A percentile compares a stretch with the other conserved stretches of the same genome.
Evolutionary conservation across 495 filamentous ascomycete species (phyloP).

Genomic region (Aspergillus coremiiformis): DNA sequence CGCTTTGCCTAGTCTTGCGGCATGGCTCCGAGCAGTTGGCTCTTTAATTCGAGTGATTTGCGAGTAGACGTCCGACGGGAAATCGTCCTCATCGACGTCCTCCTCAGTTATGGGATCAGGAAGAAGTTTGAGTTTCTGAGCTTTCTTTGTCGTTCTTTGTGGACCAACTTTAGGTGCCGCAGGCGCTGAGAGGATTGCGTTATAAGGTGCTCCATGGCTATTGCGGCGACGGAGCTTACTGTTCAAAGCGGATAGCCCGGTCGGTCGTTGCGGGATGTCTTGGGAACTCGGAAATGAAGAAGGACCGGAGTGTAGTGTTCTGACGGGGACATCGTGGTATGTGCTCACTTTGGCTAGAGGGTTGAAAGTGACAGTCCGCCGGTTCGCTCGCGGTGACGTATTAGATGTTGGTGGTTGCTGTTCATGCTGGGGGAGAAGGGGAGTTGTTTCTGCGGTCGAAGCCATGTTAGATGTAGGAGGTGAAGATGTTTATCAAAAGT

Average conservation of each 20-base stretch:
- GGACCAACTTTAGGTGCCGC: slow-evolving; percentile 77
- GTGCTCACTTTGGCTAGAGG: slow-evolving; percentile 55
- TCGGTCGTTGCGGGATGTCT: slow-evolving; percentile 24
- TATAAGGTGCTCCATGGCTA: slow-evolving; percentile 62
- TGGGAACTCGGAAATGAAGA: slow-evolving; percentile 31
- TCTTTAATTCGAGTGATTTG: slow-evolving; percentile 96
- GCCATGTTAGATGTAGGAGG: slow-evolving; percentile 23
- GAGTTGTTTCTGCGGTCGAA: slow-evolving; percentile 39
- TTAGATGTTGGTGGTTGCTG: slow-evolving; percentile 21
- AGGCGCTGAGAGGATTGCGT: slow-evolving; percentile 34
- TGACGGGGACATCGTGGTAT: slow-evolving; percentile 42
- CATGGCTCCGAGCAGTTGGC: slow-evolving; percentile 85
- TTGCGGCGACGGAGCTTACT: slow-evolving; percentile 80
- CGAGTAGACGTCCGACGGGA: slow-evolving; percentile 90
- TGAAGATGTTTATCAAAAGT: slow-evolving; percentile 5
- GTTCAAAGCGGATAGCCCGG: slow-evolving; percentile 69
- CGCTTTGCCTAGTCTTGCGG: slow-evolving; percentile 85
- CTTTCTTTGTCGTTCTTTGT: slow-evolving; percentile 88
- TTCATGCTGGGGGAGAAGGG: slow-evolving; percentile 40
- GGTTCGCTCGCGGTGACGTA: slow-evolving; percentile 38
- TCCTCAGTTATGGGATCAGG: slow-evolving; percentile 78
- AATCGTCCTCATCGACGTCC: slow-evolving; percentile 72
- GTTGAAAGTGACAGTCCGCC: slow-evolving; percentile 63
- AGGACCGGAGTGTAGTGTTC: slow-evolving; percentile 34
- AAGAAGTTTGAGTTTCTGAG: slow-evolving; percentile 90